Conservation (phyloP, 495 filamentous ascomycete genomes). For the Hypoxylon fuscum region DNA sequence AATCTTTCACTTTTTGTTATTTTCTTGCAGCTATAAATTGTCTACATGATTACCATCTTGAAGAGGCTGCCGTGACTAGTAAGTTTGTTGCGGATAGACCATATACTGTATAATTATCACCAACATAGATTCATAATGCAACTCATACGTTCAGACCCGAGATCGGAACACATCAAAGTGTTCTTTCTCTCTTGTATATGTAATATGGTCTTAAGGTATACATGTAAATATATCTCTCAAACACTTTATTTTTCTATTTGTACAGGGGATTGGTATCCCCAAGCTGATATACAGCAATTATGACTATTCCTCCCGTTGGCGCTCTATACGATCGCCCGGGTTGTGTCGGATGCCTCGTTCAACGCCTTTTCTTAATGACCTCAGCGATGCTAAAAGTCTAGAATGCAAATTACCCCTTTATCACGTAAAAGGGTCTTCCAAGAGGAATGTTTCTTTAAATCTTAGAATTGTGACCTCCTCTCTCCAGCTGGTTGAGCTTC, state of each 20-base stretch:
- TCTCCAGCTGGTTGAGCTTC: conserved; percentile 81
- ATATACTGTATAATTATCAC: too few species aligned
- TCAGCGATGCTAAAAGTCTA: background rate
- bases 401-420: background rate
- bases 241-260: conserved; percentile 17
- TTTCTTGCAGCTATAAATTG: background rate
- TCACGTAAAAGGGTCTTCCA: background rate
- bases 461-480: conserved; percentile 60
- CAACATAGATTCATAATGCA: too few species aligned
- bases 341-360: conserved; percentile 4
- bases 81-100: too few species aligned
- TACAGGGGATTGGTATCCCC: conserved; percentile 28
- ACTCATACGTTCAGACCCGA: too few species aligned
- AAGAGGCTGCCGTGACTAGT: too few species aligned
- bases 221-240: conserved; percentile 7
- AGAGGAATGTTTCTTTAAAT: conserved; percentile 5
- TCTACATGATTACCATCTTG: too few species aligned
- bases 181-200: too few species aligned
- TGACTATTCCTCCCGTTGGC: conserved; percentile 1
- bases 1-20: too few species aligned
- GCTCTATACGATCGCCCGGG: background rate
- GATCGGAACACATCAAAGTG: too few species aligned
- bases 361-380: conserved; percentile 12
- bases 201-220: too few species aligned
- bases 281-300: conserved; percentile 6